Base-by-base conservation (phyloP, 148 eudicot genomes). In the Hydrangea macrophylla region DNA sequence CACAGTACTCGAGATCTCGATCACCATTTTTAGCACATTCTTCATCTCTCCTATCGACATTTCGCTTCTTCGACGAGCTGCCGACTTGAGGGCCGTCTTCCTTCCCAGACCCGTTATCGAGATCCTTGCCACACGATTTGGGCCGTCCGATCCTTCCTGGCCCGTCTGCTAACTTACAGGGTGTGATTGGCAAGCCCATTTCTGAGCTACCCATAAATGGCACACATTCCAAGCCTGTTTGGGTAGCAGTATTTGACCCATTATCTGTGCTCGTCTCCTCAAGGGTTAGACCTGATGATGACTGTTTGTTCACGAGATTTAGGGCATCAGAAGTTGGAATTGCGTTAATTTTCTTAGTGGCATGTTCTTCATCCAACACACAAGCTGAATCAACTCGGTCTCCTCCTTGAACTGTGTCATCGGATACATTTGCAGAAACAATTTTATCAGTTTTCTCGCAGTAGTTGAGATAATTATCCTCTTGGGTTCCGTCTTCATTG, bases 131-230 rank as follows among this genome's bases (percentile, higher is more conserved):
- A 12, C 31, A 61, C 27, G 75, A 48, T 72, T 83, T 84, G 1
- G 64, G 54, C 27, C 75, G 70, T 20, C 68, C 68, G 10, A 58
- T 78, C 57, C 80, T 78, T 12, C 37, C 60, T 5, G 13, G 20
- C 48, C 67, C 79, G 2, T 77, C 92, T 73, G 85, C 96, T 62
- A 76, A 40, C 70, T 81, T 73, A 62, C 76, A 86, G 13, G 98
- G 98, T 28, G 94, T 90, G 63, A 83, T 64, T 0, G 96, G 92
- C 61, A 84, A 76, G 33, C 61, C 77, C n/a, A 78, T 77, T 39
- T 86, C 83, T 23, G 81, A 71, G 35, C 61, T 56, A 55, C 67
- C 74, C 31, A 67, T 67, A 67, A 63, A 79, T 1, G 80, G 88
- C 11, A 65, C 64, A 55, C 65, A 67, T 71, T 77, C 75, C 63